Conservation (phyloP, 306 rosid species). For the Vicia villosa region DNA sequence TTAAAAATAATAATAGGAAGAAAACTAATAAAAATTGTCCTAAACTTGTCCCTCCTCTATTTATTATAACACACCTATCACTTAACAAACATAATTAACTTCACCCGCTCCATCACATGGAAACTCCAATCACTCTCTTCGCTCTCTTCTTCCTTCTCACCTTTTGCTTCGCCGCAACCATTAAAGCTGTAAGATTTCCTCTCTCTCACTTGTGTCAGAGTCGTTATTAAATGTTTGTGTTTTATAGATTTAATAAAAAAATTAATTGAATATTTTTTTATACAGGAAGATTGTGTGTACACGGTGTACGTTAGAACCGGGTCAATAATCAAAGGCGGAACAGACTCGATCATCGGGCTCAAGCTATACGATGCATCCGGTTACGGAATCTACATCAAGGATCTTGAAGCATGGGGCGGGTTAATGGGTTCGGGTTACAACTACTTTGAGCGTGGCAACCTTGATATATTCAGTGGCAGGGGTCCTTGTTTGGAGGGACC, state of each 20-base stretch:
- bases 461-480: slow-evolving; percentile 83
- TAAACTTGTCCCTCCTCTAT: not conserved
- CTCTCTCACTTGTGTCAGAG: no score
- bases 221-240: no score
- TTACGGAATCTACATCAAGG: slow-evolving; percentile 40
- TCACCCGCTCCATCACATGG: slow-evolving; percentile 36
- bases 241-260: no score
- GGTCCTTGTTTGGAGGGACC: slow-evolving; percentile 63
- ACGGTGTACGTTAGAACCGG: slow-evolving; percentile 62
- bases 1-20: not conserved
- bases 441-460: slow-evolving; percentile 80
- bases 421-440: slow-evolving; percentile 59
- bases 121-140: slow-evolving; percentile 18
- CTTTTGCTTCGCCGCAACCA: slow-evolving; percentile 32
- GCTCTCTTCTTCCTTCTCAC: slow-evolving; percentile 33
- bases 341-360: slow-evolving; percentile 55
- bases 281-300: slow-evolving; percentile 68
- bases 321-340: slow-evolving; percentile 67
- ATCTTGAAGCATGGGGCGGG: slow-evolving; percentile 76
- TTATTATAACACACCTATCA: not conserved
- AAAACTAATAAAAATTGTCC: not conserved
- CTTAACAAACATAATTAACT: not conserved
- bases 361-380: slow-evolving; percentile 47
- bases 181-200: slow-evolving; percentile 36
- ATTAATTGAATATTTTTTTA: not conserved